These are phyloP conservation scores for Toxoplasma gondii DNA, from an alignment of 169 alveolate genomes.

Conservation along the genomic window DNA sequence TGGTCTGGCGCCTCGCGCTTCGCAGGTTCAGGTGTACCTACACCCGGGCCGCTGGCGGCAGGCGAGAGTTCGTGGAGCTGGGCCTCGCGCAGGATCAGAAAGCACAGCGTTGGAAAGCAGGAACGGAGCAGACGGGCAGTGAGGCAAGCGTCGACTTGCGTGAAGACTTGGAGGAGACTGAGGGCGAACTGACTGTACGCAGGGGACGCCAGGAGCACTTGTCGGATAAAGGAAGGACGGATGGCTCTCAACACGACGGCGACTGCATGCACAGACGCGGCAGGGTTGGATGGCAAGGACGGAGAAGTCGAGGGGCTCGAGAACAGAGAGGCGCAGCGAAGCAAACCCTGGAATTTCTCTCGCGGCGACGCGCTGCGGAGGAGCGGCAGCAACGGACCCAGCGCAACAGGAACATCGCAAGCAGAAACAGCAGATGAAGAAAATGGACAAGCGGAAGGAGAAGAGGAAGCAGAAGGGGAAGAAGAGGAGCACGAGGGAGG, in stretches of 20 bases:
- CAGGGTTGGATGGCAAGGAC: background rate
- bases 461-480: background rate
- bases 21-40: background rate
- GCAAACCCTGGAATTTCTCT: conserved; percentile 11
- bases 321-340: conserved; percentile 9
- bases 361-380: conserved; percentile 27
- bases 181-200: background rate
- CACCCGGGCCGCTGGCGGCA: too few species aligned
- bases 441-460: background rate
- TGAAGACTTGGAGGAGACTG: background rate
- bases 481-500: too few species aligned
- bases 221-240: conserved; percentile 21
- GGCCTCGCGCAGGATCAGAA: background rate
- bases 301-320: background rate
- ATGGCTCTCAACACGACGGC: background rate
- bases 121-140: conserved; percentile 20
- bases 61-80: background rate
- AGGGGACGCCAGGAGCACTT: background rate
- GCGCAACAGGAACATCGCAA: background rate
- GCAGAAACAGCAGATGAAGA: background rate
- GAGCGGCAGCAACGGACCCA: background rate
- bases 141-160: background rate
- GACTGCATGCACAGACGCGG: background rate
- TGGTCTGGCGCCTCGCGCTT: background rate
- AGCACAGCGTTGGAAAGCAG: conserved; percentile 7